Evolutionary conservation across 2,329 filamentous ascomycete species (phyloP).

Genomic region (Westerdykella ornata): DNA sequence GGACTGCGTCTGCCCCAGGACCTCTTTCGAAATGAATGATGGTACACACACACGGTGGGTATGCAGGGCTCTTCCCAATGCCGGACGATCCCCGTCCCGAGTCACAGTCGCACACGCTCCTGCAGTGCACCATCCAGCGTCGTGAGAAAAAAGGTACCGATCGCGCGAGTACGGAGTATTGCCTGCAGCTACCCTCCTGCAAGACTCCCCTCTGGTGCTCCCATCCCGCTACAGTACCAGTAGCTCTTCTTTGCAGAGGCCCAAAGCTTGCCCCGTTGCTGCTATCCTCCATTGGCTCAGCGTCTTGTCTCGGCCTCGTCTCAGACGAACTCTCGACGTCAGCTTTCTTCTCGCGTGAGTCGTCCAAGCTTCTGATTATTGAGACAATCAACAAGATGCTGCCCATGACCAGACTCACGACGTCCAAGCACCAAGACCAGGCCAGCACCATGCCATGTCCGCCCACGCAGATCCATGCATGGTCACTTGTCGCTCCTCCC

Average conservation of each 20-base stretch:
- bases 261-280: background rate
- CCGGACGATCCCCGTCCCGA: background rate
- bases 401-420: no score
- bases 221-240: background rate
- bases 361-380: no score
- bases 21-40: no score
- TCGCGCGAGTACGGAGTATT: background rate
- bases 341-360: no score
- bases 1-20: no score
- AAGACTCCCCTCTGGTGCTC: background rate
- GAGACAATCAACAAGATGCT: no score
- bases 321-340: conserved; percentile 23
- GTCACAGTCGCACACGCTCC: background rate
- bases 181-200: conserved; percentile 5
- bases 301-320: conserved; percentile 28
- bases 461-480: conserved; percentile 1
- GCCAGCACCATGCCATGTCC: no score
- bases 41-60: no score
- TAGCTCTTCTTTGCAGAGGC: conserved; percentile 8
- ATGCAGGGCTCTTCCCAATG: background rate
- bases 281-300: conserved; percentile 20
- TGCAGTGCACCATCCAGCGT: background rate
- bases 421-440: no score
- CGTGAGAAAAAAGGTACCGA: no score
- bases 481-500: no score